These are phyloP conservation scores for Histomonas meleagridis DNA, from an alignment of 208 protist genomes.

Conservation along the genomic window DNA sequence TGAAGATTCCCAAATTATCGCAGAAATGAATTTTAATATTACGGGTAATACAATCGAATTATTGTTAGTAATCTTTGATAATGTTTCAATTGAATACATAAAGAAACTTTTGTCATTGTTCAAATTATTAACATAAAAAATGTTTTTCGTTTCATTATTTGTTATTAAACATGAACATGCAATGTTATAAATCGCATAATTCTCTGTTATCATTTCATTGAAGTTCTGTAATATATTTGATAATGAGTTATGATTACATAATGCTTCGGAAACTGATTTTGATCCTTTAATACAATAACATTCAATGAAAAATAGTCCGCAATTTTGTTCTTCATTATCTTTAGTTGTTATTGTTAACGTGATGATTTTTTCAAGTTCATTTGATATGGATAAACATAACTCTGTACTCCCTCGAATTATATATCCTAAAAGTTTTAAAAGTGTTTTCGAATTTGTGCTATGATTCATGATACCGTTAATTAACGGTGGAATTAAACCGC, in stretches of 20 bases:
- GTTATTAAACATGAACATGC: background rate
- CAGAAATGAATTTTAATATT: background rate
- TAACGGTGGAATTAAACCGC: background rate
- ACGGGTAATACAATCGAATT: background rate
- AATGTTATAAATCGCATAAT: background rate
- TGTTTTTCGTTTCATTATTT: background rate
- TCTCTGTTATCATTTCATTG: background rate
- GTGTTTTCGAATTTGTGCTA: too few relatives aligned
- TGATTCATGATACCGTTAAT: background rate
- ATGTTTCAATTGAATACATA: background rate
- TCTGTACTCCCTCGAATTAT: background rate
- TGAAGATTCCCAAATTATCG: background rate
- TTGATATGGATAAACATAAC: background rate
- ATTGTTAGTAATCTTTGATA: background rate
- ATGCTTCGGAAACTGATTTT: background rate
- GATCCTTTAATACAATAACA: background rate
- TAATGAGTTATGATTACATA: background rate
- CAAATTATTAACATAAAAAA: background rate
- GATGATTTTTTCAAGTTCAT: background rate
- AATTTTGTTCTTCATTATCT: background rate
- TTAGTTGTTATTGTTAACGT: background rate
- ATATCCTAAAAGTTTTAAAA: background rate
- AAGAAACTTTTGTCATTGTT: background rate
- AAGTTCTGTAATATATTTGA: background rate
- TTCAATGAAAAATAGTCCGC: background rate